Percentiles rank a stretch among this genome's conserved stretches.
Conservation (phyloP, 2,329 filamentous ascomycete genomes). For the Leptographium flavum region DNA sequence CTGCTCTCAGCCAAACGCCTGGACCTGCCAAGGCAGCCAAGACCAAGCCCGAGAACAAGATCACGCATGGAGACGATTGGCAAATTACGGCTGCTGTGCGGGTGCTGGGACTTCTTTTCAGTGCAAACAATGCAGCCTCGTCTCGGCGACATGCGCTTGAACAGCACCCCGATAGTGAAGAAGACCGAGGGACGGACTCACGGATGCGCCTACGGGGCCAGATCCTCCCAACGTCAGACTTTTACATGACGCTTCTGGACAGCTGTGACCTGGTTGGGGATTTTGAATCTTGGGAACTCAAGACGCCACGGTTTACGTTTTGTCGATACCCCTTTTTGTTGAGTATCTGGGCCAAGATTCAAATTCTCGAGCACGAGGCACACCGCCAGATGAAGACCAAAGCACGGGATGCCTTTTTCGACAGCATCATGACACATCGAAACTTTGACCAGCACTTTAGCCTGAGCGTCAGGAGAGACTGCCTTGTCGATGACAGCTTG, state of each 20-base stretch:
- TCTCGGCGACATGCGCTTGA: slow-evolving; percentile 16
- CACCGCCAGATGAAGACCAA: slow-evolving; percentile 80
- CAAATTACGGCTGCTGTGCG: slow-evolving; percentile 70
- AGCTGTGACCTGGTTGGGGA: slow-evolving; percentile 74
- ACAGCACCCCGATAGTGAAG: background rate
- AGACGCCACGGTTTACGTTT: slow-evolving; percentile 63
- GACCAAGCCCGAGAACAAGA: slow-evolving; percentile 32
- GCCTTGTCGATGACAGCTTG: slow-evolving; percentile 77
- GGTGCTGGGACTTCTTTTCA: slow-evolving; percentile 67
- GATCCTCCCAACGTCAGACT: slow-evolving; percentile 65
- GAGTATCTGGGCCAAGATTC: slow-evolving; percentile 85
- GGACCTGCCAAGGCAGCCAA: slow-evolving; percentile 35
- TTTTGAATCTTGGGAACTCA: slow-evolving; percentile 77
- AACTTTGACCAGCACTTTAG: slow-evolving; percentile 65
- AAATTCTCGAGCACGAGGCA: slow-evolving; percentile 78
- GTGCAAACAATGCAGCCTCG: slow-evolving; percentile 52
- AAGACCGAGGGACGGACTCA: slow-evolving; percentile 21
- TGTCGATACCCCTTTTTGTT: slow-evolving; percentile 88
- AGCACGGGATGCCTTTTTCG: slow-evolving; percentile 80
- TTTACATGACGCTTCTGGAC: slow-evolving; percentile 78
- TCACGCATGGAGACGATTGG: slow-evolving; percentile 70
- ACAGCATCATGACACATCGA: slow-evolving; percentile 66
- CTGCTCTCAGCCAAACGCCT: slow-evolving; percentile 46
- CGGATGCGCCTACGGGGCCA: slow-evolving; percentile 39
- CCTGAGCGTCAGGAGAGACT: slow-evolving; percentile 67